Base-by-base conservation (phyloP, 148 eudicot genomes). In the Agrostemma githago region DNA sequence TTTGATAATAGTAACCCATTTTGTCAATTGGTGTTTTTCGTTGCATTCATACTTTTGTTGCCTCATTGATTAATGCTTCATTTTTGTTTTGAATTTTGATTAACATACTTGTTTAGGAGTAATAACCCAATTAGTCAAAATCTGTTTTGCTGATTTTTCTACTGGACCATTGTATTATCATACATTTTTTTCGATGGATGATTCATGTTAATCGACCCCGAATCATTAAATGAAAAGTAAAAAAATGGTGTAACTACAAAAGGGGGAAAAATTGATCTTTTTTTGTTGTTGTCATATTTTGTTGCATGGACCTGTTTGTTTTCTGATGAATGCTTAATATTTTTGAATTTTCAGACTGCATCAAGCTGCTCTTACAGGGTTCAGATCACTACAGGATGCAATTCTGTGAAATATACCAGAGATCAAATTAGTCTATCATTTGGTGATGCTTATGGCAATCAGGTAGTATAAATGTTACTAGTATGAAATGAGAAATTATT, bases 371-470 rank as follows among this genome's bases (percentile, higher is more conserved):
- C 72, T 40, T 85, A 54, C 81, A 85, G 87, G 68, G 86, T 85
- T 72, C 74, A 20, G 57, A 87, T 87, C 70, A 76, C 82, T 15
- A 87, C 88, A 54, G 86, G 90, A 69, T 87, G 90, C 34, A 71
- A 78, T 34, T 85, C 90, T 37, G 74, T 78, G 0, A 10, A 58
- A 54, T 82, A 83, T 69, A 87, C 90, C 38, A 83, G 84, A 62
- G 90, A 87, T 65, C 82, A 74, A 74, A 79, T 85, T 54, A 85
- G 90, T 80, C 79, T 85, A 11, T 81, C 88, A 58, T 85, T 87
- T 75, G 90, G 90, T 6, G 90, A 87, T 77, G 85, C 86, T 59
- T 82, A 83, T 76, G 90, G 90, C 16, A 81, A 83, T 63, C 88
- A 85, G 85, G 89, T 82, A 82, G 89, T 82, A 82, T 8, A 14